Evolutionary conservation across 2,329 filamentous ascomycete species (phyloP), one percentile per base, ranked within the genome.

Genomic region (Pseudogymnoascus pannorum): DNA sequence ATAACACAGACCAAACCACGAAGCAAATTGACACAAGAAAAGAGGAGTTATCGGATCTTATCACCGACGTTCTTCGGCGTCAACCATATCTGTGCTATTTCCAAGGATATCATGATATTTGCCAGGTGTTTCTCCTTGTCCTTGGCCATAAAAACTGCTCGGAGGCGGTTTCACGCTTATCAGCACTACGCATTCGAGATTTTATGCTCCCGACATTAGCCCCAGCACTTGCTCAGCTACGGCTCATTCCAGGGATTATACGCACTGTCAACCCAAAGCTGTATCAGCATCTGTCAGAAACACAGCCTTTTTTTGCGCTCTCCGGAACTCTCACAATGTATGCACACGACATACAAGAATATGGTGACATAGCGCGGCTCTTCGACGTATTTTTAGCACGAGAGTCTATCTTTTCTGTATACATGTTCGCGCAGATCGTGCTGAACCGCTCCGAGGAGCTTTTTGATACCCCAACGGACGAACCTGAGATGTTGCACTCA

Each of bases 91-190:
- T 99, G 35, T 91, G 87, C 78, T 99, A 99, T 76, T 99, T 99
- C 74, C 94, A 99, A 77, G 94, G 94, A 72, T 99, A 95, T 73
- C 94, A 99, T 75, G 94, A 99, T 76, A 97, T 99, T 70, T 94
- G 91, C 68, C 95, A 99, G 76, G 94, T 99, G 22, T 82, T 99
- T 63, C 83, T 97, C 40, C 82, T 99, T 12, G 92, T 97, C 9
- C 80, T 99, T 3, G 87, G 87, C 0, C 76, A 84, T 8, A 70
- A 79, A 20, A 72, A 79, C 60, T 87, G 89, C 14, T 78, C 81
- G 16, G 74, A 79, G 5, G 85, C 87, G 14, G 84, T 95, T 31
- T 82, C 89, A 33, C 88, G 89, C n/a, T 85, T 99, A 62, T 96
- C 92, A 2, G 80, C 92, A 31, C 82, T 97, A 48, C 88, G 92